phyloP scores from a whole-genome alignment of 2,329 filamentous ascomycete species.

The Colletotrichum horii region DNA sequence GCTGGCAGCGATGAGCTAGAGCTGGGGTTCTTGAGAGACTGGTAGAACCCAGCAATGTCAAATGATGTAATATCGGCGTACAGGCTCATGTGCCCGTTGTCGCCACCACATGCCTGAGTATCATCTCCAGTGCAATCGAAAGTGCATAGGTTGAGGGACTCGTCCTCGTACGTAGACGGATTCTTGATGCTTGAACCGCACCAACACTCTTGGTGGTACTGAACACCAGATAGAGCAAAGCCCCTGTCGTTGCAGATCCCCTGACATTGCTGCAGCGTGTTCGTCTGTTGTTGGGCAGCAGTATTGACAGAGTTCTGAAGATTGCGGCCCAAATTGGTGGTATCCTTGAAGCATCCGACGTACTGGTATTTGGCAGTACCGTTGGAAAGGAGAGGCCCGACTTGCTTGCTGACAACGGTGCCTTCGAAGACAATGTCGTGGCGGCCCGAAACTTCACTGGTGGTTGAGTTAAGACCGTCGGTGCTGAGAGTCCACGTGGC shows the following conservation, averaged over 20 bases:
- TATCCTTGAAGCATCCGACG: conserved; percentile 45
- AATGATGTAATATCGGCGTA: conserved; percentile 34
- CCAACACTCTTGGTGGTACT: conserved; percentile 36
- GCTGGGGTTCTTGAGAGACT: conserved; percentile 9
- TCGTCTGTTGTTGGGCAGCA: conserved; percentile 25
- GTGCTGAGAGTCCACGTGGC: conserved; percentile 45
- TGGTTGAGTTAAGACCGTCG: conserved; percentile 37
- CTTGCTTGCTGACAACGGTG: conserved; percentile 34
- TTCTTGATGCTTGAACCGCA: conserved; percentile 30
- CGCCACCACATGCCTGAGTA: conserved; percentile 34
- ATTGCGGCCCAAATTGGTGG: conserved; percentile 32
- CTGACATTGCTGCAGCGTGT: conserved; percentile 39
- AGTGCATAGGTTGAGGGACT: conserved; percentile 30
- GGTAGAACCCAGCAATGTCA: conserved; percentile 26
- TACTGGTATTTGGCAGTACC: conserved; percentile 35
- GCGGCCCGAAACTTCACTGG: conserved; percentile 35
- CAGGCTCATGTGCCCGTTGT: conserved; percentile 34
- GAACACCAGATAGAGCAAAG: conserved; percentile 37
- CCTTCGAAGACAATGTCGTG: conserved; percentile 38
- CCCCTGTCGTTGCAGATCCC: conserved; percentile 30
- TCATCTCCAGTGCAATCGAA: conserved; percentile 33
- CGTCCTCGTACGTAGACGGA: conserved; percentile 28
- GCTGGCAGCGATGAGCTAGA: not conserved
- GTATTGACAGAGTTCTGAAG: conserved; percentile 32
- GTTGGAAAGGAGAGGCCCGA: conserved; percentile 39